phyloP scores from a whole-genome alignment of 2,329 filamentous ascomycete genomes.

The Verticillium zaregamsianum region DNA sequence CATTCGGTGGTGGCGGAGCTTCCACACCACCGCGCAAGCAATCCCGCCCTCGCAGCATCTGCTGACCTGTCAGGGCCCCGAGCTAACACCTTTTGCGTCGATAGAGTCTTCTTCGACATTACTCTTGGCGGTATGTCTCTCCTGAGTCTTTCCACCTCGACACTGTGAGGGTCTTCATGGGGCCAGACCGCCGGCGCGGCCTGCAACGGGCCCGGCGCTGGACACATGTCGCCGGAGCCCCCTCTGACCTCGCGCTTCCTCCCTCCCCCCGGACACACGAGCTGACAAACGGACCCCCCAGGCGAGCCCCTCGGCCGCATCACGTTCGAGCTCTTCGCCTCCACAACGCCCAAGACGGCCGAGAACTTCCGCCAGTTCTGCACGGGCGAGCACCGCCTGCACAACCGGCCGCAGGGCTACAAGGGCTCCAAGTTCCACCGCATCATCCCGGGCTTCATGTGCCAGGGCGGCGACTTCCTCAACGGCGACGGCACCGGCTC shows the following conservation, averaged over 20 bases:
- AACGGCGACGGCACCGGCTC: slow-evolving; percentile 90
- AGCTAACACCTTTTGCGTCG: slow-evolving; percentile 9
- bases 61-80: not conserved
- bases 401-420: slow-evolving; percentile 80
- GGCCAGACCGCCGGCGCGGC: not conserved
- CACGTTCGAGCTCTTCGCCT: slow-evolving; percentile 85
- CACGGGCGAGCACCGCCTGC: slow-evolving; percentile 79
- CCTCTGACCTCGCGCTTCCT: not conserved
- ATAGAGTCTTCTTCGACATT: slow-evolving; percentile 70
- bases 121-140: slow-evolving; percentile 65
- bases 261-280: not conserved
- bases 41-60: not conserved
- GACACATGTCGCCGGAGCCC: not conserved
- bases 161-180: not conserved
- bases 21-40: not conserved
- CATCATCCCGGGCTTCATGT: slow-evolving; percentile 95
- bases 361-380: slow-evolving; percentile 98
- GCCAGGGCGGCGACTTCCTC: slow-evolving; percentile 93
- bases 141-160: not conserved
- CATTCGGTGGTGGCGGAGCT: not conserved
- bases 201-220: not conserved
- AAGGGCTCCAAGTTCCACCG: slow-evolving; percentile 93
- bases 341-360: slow-evolving; percentile 80
- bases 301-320: slow-evolving; percentile 83
- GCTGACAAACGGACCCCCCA: slow-evolving; percentile 25